Evolutionary conservation across 2,329 filamentous ascomycete species (phyloP), one percentile per base, ranked within the genome.

Genomic region (Nectriaceae sp.): DNA sequence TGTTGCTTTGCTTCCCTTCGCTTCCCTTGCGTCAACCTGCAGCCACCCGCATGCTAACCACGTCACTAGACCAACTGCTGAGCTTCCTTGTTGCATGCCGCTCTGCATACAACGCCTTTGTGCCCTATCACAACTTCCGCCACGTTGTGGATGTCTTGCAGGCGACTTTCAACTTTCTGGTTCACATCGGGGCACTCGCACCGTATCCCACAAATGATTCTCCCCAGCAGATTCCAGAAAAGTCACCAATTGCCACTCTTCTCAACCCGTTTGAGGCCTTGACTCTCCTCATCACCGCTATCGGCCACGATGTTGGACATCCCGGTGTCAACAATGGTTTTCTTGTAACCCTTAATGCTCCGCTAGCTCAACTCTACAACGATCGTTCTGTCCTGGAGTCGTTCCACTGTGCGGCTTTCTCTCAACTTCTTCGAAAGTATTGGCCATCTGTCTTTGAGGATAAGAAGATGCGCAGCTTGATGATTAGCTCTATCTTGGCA

Each of bases 251-350:
- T 40, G 89, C 88, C 3, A 75, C 79, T 38, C 75, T 97, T 20
- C 75, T 99, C n/a, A 80, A 82, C 41, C 91, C 93, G 1, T 90
- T 96, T 56, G 92, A 97, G 68, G 89, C 89, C 4, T 77, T 99
- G 44, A 93, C 91, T 0, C 79, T 99, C 3, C 79, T 99, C 39
- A 87, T 97, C 56, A 93, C 93, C 8, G 94, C 94, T n/a, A 95
- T 99, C 63, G 94, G 94, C 36, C 94, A 99, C 61, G 94, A 99
- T 66, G 94, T 97, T 33, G 94, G 94, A 19, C 94, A 99, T 66
- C 94, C 94, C 0, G 94, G 94, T 46, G 94, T 99, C 63, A 99
- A 97, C 74, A 99, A 99, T 66, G 91, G 93, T 22, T 99, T 99
- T 65, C 77, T 99, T 4, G 85, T 96, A 16, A 91, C 89, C 24